Evolutionary conservation across 176 grass and related monocot genomes (phyloP).

Genomic region (Oryza meridionalis): DNA sequence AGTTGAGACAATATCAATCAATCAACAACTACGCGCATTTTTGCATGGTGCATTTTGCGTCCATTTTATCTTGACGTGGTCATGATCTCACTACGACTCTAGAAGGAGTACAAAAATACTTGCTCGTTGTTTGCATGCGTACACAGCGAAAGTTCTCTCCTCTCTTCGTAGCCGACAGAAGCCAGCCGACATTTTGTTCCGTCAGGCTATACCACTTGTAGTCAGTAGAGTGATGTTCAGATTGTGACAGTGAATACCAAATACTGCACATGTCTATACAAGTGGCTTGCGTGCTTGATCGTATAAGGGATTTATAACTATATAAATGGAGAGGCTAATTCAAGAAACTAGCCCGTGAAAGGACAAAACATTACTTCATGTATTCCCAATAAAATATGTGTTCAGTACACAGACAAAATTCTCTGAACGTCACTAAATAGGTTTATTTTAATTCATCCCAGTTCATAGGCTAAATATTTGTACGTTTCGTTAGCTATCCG

Average conservation of each 20-base stretch:
- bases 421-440: neutral
- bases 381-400: neutral
- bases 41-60: neutral
- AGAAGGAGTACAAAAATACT: neutral
- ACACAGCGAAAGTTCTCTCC: neutral
- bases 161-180: conserved; percentile 9
- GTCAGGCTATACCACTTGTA: neutral
- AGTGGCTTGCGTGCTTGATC: neutral
- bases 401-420: conserved; percentile 19
- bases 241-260: conserved; percentile 20
- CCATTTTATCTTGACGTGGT: neutral
- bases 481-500: neutral
- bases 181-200: conserved; percentile 35
- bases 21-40: neutral
- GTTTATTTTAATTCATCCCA: neutral
- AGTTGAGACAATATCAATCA: neutral
- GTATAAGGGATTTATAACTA: neutral
- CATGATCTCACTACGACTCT: neutral
- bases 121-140: neutral
- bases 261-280: neutral
- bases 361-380: conserved; percentile 3
- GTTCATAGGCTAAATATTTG: neutral
- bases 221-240: conserved; percentile 6
- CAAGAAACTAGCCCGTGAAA: neutral
- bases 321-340: neutral